A percentile compares a stretch with the other conserved stretches of the same genome.
Evolutionary conservation across 192 early-diverging fungal species (phyloP).

Genomic region (Coemansia sp.): DNA sequence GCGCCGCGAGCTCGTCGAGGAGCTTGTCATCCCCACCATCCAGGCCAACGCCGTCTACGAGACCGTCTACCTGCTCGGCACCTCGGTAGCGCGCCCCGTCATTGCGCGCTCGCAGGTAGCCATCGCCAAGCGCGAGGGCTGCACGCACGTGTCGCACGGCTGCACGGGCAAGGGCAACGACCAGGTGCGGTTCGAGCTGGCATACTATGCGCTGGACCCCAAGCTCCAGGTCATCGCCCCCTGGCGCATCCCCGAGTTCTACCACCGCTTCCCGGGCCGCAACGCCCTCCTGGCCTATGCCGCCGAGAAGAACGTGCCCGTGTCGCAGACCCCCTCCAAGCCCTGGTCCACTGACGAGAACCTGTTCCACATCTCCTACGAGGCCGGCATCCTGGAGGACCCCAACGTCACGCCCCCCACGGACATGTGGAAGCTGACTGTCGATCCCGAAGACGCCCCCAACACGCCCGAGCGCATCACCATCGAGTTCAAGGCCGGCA

Average conservation of each 20-base stretch:
- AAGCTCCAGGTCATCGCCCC: conserved; percentile 96
- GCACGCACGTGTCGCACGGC: conserved; percentile 96
- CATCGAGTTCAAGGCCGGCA: conserved; percentile 87
- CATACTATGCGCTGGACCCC: conserved; percentile 94
- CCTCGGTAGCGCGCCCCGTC: conserved; percentile 94
- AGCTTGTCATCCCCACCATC: conserved; percentile 89
- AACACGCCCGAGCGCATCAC: conserved; percentile 92
- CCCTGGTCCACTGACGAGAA: conserved; percentile 99
- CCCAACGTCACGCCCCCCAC: conserved; percentile 93
- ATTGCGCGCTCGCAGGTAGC: conserved; percentile 91
- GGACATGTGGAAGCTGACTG: conserved; percentile 99
- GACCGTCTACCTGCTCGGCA: conserved; percentile 94
- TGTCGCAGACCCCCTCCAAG: conserved; percentile 93
- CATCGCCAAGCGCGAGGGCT: conserved; percentile 90
- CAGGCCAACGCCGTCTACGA: conserved; percentile 97
- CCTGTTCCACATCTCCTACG: conserved; percentile 98
- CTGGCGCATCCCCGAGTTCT: conserved; percentile 96
- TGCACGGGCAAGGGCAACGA: conserved; percentile 99
- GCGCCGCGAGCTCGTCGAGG: conserved; percentile 90
- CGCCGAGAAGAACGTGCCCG: conserved; percentile 85
- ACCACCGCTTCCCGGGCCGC: conserved; percentile 91
- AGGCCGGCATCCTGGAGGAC: conserved; percentile 98
- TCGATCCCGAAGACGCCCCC: conserved; percentile 96
- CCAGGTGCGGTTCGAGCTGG: conserved; percentile 99
- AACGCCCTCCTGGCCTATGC: conserved; percentile 91